These are phyloP conservation scores for Daldinia sp. DNA, from an alignment of 2,329 filamentous ascomycete species.

Conservation along the genomic window DNA sequence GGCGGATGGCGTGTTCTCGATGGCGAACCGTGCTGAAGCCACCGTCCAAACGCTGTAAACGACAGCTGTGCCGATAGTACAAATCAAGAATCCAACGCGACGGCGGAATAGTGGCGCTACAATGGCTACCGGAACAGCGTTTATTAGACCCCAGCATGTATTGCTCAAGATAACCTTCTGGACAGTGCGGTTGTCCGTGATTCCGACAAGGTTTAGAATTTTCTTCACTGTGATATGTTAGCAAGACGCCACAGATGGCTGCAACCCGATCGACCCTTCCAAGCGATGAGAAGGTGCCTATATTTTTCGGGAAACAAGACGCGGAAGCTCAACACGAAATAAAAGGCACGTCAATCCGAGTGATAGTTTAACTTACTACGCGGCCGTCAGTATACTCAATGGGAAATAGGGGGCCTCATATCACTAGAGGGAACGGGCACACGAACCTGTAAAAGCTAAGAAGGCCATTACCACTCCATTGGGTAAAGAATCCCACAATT, in stretches of 20 bases:
- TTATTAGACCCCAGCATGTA: conserved; percentile 49
- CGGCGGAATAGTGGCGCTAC: conserved; percentile 53
- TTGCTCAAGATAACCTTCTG: conserved; percentile 56
- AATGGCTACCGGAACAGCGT: conserved; percentile 52
- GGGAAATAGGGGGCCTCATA: not conserved
- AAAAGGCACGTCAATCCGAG: not conserved
- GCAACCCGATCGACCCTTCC: not conserved
- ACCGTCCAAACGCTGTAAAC: conserved; percentile 57
- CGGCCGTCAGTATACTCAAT: conserved; percentile 9
- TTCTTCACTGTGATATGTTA: conserved; percentile 50
- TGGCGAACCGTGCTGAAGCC: conserved; percentile 54
- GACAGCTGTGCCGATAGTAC: conserved; percentile 53
- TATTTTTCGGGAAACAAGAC: not conserved
- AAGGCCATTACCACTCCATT: conserved; percentile 57
- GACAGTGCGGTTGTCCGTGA: conserved; percentile 53
- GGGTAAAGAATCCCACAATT: conserved; percentile 56
- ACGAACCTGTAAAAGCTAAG: conserved; percentile 54
- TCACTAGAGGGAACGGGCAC: not conserved
- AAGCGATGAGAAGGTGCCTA: not conserved
- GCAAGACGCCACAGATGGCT: not conserved
- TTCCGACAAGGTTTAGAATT: conserved; percentile 56
- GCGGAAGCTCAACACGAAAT: not conserved
- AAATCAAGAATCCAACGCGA: conserved; percentile 54
- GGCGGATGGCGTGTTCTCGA: conserved; percentile 50
- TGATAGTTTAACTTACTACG: conserved; percentile 22